Conservation (phyloP, 2,329 filamentous ascomycete species). For the Colletotrichum cuscutae region DNA sequence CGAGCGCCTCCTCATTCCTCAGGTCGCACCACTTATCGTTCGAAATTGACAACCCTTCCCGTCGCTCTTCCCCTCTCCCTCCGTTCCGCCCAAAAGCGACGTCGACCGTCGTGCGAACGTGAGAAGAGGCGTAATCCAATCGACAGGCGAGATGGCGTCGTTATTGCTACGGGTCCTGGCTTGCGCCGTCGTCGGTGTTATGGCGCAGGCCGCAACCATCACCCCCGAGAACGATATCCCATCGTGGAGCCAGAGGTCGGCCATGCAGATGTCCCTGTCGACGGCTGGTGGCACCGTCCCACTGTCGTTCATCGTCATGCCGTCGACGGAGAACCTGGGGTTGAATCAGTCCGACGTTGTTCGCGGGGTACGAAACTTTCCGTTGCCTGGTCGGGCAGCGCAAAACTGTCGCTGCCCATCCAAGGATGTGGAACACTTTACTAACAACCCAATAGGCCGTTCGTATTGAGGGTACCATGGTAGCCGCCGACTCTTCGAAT, state of each 20-base stretch:
- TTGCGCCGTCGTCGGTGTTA: slow-evolving; percentile 44
- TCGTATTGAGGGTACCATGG: slow-evolving; percentile 55
- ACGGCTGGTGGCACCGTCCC: slow-evolving; percentile 39
- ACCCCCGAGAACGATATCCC: slow-evolving; percentile 47
- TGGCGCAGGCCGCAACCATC: slow-evolving; percentile 47
- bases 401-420: neutral
- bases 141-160: slow-evolving; percentile 44
- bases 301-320: slow-evolving; percentile 55
- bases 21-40: neutral
- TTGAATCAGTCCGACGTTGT: slow-evolving; percentile 51
- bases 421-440: neutral
- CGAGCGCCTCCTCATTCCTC: neutral
- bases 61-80: neutral
- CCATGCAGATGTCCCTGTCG: slow-evolving; percentile 53
- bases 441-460: slow-evolving; percentile 48
- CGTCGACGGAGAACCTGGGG: slow-evolving; percentile 54
- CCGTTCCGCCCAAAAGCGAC: slow-evolving; percentile 43
- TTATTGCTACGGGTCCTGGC: slow-evolving; percentile 44
- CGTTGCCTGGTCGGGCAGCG: neutral
- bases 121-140: slow-evolving; percentile 11
- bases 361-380: slow-evolving; percentile 47
- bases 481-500: slow-evolving; percentile 55
- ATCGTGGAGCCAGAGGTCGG: slow-evolving; percentile 50
- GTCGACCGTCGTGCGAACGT: slow-evolving; percentile 46
- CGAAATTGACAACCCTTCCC: neutral